Conservation (phyloP, 2,329 filamentous ascomycete genomes). For the Alternaria ventricosa region DNA sequence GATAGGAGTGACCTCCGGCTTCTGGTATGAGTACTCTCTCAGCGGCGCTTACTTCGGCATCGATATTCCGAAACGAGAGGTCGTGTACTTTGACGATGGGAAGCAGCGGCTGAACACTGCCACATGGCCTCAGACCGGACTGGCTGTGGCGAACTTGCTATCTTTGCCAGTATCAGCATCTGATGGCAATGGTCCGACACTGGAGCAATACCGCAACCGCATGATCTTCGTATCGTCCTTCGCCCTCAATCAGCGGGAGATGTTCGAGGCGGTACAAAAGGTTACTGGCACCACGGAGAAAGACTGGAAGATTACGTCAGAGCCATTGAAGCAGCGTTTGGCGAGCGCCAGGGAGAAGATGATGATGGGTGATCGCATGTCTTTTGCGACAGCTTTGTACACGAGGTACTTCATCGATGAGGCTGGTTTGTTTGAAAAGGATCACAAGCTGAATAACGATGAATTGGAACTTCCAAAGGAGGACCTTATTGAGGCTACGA, state of each 20-base stretch:
- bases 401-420: conserved; percentile 60
- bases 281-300: conserved; percentile 41
- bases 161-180: conserved; percentile 35
- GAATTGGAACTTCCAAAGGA: conserved; percentile 65
- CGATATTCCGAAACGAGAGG: conserved; percentile 40
- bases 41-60: conserved; percentile 42
- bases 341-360: conserved; percentile 56
- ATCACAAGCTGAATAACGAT: conserved; percentile 56
- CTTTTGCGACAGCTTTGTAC: conserved; percentile 59
- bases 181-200: not conserved
- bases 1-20: conserved; percentile 30
- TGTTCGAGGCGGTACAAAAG: conserved; percentile 44
- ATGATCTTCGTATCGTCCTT: conserved; percentile 48
- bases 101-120: conserved; percentile 43
- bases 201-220: conserved; percentile 35
- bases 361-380: conserved; percentile 49
- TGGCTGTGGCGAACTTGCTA: conserved; percentile 42
- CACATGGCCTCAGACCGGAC: conserved; percentile 42
- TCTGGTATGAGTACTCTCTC: conserved; percentile 50
- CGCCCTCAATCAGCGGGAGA: conserved; percentile 44
- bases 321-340: conserved; percentile 57
- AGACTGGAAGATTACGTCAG: conserved; percentile 50
- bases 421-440: conserved; percentile 41
- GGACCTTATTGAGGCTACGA: conserved; percentile 64
- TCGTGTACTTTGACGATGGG: conserved; percentile 35